A percentile compares a stretch with the other conserved stretches of the same genome.
Evolutionary conservation across 805 yeast genomes (phyloP).

Genomic region (Wickerhamiella shivajii): DNA sequence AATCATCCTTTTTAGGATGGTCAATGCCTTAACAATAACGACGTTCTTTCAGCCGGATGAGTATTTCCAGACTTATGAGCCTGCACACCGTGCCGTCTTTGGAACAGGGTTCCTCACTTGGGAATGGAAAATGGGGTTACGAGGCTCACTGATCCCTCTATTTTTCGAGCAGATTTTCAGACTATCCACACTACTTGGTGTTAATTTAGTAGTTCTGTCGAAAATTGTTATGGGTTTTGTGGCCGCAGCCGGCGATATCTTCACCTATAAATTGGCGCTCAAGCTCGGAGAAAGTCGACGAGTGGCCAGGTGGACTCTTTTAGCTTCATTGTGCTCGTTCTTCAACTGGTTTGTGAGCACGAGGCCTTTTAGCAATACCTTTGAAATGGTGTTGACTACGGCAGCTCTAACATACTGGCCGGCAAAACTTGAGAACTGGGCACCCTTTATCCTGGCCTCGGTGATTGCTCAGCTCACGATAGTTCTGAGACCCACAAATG

Average conservation of each 20-base stretch:
- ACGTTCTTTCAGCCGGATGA: conserved; percentile 97
- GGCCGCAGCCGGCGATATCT: conserved; percentile 60
- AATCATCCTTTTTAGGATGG: conserved; percentile 26
- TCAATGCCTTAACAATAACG: conserved; percentile 46
- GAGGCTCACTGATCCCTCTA: conserved; percentile 72
- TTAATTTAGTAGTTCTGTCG: conserved; percentile 34
- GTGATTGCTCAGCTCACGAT: conserved; percentile 46
- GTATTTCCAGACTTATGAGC: conserved; percentile 83
- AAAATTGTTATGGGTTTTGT: conserved; percentile 53
- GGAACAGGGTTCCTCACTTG: conserved; percentile 81
- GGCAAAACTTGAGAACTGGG: background rate
- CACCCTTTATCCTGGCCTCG: conserved; percentile 28
- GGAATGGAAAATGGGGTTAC: conserved; percentile 75
- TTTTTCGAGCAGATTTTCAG: conserved; percentile 39
- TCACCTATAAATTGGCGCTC: conserved; percentile 35
- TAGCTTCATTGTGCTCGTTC: conserved; percentile 43
- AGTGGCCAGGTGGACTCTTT: conserved; percentile 25
- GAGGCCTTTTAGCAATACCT: conserved; percentile 71
- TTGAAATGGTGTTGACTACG: conserved; percentile 60
- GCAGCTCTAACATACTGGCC: conserved; percentile 62
- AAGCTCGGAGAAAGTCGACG: conserved; percentile 17
- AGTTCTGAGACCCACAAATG: conserved; percentile 74
- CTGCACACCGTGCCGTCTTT: conserved; percentile 63
- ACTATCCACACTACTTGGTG: conserved; percentile 22
- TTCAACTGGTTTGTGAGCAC: conserved; percentile 75